These are phyloP conservation scores for Geranomyces michiganensis DNA, from an alignment of 192 early-diverging fungal species.

Conservation along the genomic window DNA sequence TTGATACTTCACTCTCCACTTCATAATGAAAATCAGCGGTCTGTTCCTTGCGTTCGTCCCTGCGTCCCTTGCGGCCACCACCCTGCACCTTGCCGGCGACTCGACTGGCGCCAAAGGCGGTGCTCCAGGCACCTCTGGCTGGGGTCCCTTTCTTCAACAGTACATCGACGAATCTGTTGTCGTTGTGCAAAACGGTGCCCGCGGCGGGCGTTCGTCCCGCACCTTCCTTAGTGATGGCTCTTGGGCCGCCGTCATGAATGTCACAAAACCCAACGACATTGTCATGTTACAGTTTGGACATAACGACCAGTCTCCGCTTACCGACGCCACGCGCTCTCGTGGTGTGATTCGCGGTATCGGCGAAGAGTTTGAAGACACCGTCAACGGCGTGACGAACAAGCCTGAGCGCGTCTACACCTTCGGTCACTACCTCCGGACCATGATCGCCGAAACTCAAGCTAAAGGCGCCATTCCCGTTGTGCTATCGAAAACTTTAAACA, in stretches of 20 bases:
- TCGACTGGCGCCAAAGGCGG: neutral
- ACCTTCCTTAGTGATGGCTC: constrained; percentile 3
- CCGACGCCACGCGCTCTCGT: neutral
- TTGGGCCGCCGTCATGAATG: neutral
- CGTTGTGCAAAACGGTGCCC: neutral
- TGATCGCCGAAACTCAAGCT: neutral
- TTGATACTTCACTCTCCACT: too few species aligned
- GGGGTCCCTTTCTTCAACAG: neutral
- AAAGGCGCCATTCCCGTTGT: neutral
- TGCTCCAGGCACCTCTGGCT: neutral
- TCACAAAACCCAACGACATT: neutral
- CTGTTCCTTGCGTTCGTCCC: neutral
- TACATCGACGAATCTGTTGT: neutral
- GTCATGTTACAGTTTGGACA: neutral
- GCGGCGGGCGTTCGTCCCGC: constrained; percentile 3
- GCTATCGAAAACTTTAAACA: neutral
- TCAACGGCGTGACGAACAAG: constrained; percentile 9
- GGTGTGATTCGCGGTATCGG: constrained; percentile 5
- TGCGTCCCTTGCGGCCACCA: neutral
- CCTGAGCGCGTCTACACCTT: constrained; percentile 1
- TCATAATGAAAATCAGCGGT: neutral
- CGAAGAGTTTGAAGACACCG: constrained; percentile 6
- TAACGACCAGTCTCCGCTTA: neutral
- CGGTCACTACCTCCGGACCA: neutral
- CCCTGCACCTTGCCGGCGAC: neutral